Conservation (phyloP, 1,139 yeast species). For the Nakaseomyces nivariensis region DNA sequence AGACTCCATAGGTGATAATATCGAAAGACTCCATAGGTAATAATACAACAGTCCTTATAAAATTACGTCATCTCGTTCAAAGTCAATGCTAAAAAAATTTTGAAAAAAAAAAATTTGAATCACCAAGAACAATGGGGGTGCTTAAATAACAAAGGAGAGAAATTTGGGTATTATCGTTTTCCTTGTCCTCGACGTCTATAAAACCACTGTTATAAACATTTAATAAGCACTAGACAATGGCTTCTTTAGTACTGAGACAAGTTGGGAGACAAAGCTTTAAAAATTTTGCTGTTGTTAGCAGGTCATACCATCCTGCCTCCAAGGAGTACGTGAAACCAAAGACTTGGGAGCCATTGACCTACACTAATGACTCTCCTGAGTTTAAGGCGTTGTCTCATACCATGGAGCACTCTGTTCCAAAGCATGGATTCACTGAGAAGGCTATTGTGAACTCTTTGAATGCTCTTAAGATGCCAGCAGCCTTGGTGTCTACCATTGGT, state of each 20-base stretch:
- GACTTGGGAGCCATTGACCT: constrained; percentile 20
- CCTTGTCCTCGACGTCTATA: background rate
- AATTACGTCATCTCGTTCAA: background rate
- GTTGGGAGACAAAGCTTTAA: background rate
- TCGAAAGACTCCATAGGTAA: too few species aligned
- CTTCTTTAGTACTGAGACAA: background rate
- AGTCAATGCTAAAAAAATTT: background rate
- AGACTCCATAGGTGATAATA: too few species aligned
- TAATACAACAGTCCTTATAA: too few species aligned
- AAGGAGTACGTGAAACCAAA: constrained; percentile 18
- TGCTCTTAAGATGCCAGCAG: constrained; percentile 53
- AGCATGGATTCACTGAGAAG: constrained; percentile 53
- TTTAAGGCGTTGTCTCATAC: constrained; percentile 38
- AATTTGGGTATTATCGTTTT: too few species aligned
- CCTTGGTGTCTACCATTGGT: constrained; percentile 51
- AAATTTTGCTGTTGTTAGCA: background rate
- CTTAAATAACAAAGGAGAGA: background rate
- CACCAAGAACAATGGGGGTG: background rate
- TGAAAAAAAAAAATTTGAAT: background rate
- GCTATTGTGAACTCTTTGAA: constrained; percentile 56
- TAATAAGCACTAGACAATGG: too few species aligned
- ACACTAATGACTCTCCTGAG: constrained; percentile 30
- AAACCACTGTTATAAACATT: background rate
- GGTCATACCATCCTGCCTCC: constrained; percentile 19
- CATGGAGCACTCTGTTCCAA: constrained; percentile 47